Evolutionary conservation across 805 yeast species (phyloP).

Genomic region (Torulaspora delbrueckii): DNA sequence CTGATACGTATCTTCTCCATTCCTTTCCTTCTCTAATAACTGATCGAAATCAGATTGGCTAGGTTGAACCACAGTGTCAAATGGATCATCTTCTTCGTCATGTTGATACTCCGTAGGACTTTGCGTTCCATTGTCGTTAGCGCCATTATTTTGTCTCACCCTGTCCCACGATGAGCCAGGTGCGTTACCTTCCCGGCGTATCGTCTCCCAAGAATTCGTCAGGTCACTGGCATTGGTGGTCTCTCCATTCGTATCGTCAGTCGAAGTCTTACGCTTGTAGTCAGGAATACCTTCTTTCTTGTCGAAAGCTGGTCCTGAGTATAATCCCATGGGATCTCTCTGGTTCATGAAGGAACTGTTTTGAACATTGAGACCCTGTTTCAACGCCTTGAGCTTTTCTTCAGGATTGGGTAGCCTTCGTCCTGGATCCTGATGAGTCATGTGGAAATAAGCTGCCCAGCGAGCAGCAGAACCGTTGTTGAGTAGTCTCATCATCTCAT

Average conservation of each 20-base stretch:
- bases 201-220: constrained; percentile 38
- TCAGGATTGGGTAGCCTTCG: constrained; percentile 55
- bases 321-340: constrained; percentile 38
- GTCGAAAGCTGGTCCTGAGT: constrained; percentile 31
- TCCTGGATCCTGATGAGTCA: constrained; percentile 48
- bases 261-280: background rate
- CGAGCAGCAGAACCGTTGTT: constrained; percentile 34
- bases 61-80: constrained; percentile 6
- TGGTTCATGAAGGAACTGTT: constrained; percentile 30
- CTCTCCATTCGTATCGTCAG: background rate
- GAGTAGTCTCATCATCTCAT: constrained; percentile 34
- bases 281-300: constrained; percentile 18
- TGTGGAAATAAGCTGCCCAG: constrained; percentile 51
- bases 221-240: background rate
- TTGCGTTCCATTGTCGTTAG: background rate
- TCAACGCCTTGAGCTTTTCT: constrained; percentile 31
- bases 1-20: constrained; percentile 7
- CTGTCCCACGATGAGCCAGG: constrained; percentile 31
- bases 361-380: constrained; percentile 14
- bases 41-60: constrained; percentile 20
- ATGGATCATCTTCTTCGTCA: constrained; percentile 10
- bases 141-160: constrained; percentile 20
- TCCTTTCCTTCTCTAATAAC: constrained; percentile 17
- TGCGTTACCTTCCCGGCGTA: constrained; percentile 32
- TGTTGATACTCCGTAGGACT: background rate